Percentiles rank a stretch among this genome's conserved stretches.
Evolutionary conservation across 176 grass and related monocot genomes (phyloP).

Genomic region (Triticum aestivum): DNA sequence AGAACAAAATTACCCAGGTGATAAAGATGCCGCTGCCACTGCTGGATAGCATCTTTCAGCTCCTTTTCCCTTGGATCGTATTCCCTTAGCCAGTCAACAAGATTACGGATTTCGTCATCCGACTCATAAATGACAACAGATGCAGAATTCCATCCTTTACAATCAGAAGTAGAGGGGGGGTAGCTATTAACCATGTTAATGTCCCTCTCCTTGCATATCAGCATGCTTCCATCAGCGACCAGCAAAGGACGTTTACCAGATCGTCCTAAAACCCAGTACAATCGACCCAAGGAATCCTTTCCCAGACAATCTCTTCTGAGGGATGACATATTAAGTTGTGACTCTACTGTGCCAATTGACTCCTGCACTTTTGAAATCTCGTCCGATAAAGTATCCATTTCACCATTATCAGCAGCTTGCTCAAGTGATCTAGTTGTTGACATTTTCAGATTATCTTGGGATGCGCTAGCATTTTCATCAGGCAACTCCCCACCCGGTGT

Average conservation of each 20-base stretch:
- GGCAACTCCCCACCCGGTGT: constrained; percentile 39
- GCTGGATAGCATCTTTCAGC: constrained; percentile 78
- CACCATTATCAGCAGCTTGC: constrained; percentile 44
- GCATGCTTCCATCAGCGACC: constrained; percentile 69
- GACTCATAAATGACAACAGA: constrained; percentile 80
- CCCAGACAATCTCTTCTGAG: constrained; percentile 93
- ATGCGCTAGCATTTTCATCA: constrained; percentile 44
- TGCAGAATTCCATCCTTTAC: constrained; percentile 49
- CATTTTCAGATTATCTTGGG: constrained; percentile 41
- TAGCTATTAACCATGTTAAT: constrained; percentile 57
- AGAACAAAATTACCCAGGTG: constrained; percentile 35
- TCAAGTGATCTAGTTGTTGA: constrained; percentile 31
- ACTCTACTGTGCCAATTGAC: constrained; percentile 68
- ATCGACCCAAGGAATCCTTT: constrained; percentile 80
- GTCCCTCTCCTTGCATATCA: constrained; percentile 47
- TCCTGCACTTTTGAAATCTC: constrained; percentile 76
- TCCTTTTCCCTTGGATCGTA: constrained; percentile 83
- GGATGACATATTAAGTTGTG: constrained; percentile 62
- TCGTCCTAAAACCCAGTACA: constrained; percentile 80
- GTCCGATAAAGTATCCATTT: constrained; percentile 61
- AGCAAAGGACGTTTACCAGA: constrained; percentile 78
- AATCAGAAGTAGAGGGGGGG: constrained; percentile 51
- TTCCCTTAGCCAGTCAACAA: constrained; percentile 78
- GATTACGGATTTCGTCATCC: constrained; percentile 67
- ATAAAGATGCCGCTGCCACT: constrained; percentile 66